Evolutionary conservation across 352 stramenopile species (phyloP), one percentile per base, ranked within the genome.

Genomic region (Phytopythium oedochilum): DNA sequence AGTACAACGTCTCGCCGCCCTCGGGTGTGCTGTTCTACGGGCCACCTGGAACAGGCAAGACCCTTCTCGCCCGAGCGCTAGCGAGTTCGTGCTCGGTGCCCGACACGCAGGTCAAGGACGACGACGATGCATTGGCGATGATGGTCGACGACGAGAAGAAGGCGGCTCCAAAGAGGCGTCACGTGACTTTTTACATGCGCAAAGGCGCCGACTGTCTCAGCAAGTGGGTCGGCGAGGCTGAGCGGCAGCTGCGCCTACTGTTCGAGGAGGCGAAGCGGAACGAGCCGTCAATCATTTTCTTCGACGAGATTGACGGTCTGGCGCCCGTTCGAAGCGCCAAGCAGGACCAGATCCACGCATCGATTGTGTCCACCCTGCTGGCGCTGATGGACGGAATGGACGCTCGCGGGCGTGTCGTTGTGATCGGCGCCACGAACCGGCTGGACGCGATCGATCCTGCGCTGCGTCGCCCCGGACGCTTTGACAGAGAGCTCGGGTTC

Each of bases 401-500:
- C 54, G 73, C 73, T 0, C 81, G 85, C 18, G 83, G 81, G 46
- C 92, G 94, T 28, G 96, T 99, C 1, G 80, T 99, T 25, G 96
- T 99, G n/a, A 93, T 99, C 54, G 97, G 89, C 17, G 97, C 97
- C 6, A 99, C 97, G 0, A 99, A 99, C 62, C 83, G 96, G n/a
- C 76, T 98, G 8, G 89, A 96, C 66, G 87, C 87, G 3, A 94
- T 99, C 35, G 97, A 99, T 68, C 85, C 91, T 7, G 96, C 97
- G 14, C 66, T 99, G 26, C 78, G 98, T 32, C 78, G 97, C 34
- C 94, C 96, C 12, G 96, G 96, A 17, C 88, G 92, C 0, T 98
- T 98, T 50, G 92, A 98, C 62, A 83, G 92, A 42, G 88, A 97
- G 59, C 63, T 98, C 26, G 80, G 78, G 3, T 97, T 98, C 52